Base-by-base conservation (phyloP, 2,329 filamentous ascomycete species). In the Calonectria honghensis region DNA sequence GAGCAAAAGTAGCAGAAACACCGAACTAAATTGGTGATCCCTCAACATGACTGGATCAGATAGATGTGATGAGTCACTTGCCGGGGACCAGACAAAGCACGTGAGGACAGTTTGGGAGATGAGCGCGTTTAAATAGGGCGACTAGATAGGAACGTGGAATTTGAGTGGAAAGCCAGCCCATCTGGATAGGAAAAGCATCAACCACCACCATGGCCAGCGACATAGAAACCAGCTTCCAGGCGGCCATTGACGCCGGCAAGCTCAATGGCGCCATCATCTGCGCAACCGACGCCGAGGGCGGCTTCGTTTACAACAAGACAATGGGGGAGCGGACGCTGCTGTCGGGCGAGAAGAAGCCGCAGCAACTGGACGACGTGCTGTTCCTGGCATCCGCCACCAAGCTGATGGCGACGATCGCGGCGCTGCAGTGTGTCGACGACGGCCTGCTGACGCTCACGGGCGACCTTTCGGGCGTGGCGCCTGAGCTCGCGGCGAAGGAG, bases 391-490 rank as follows among this genome's bases (percentile, higher is more conserved):
- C 84, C 6, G 83, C 81, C 2, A 85, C 83, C 35, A 88, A 88
- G 73, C 81, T 92, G 3, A 76, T 91, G 68, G 87, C 90, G 3
- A 86, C 87, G 3, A 86, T 92, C 65, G 87, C 90, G 2, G 86
- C 86, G 1, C 78, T 92, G 24, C 89, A 91, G 72, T 87, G 88
- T 59, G 88, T 92, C 3, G 90, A 92, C 37, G 85, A 88, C 10
- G 89, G 89, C 0, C 81, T 88, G 0, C 77, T 91, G 0, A 79
- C 79, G 2, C 83, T 92, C 0, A 85, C 87, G 14, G 86, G 85
- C 3, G 87, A 91, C 68, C 77, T 91, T 0, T 83, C 85, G 0
- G 41, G 77, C 0, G 66, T 90, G 5, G 82, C 88, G 2, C 90
- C 90, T 0, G 89, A 90, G 41, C 84, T 92, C 0, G 85, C 84